Evolutionary conservation across 148 eudicot genomes (phyloP).

Genomic region (Heliamphora exappendiculata): DNA sequence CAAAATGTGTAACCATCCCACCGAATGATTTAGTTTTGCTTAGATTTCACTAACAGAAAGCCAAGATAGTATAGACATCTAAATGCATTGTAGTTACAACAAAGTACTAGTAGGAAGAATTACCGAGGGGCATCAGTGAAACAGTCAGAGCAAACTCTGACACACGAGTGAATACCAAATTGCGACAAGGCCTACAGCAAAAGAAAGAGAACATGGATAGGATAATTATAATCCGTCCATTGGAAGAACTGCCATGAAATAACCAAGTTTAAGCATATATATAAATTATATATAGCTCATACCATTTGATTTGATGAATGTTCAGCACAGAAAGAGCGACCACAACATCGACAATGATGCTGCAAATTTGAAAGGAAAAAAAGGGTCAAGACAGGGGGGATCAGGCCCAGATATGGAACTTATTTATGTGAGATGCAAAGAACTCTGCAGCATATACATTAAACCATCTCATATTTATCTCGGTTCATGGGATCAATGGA

Average conservation of each 20-base stretch:
- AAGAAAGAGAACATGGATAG: conserved; percentile 4
- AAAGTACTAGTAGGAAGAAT: conserved; percentile 5
- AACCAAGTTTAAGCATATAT: neutral
- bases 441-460: neutral
- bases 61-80: neutral
- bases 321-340: conserved; percentile 84
- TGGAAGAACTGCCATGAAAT: neutral
- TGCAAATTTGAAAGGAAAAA: conserved; percentile 24
- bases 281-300: conserved; percentile 14
- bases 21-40: neutral
- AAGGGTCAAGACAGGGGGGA: conserved; percentile 1
- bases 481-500: neutral
- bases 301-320: conserved; percentile 92
- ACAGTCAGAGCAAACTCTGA: conserved; percentile 93
- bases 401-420: neutral
- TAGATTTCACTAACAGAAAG: neutral
- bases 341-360: conserved; percentile 98
- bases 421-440: neutral
- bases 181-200: conserved; percentile 68
- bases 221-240: conserved; percentile 3
- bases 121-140: conserved; percentile 70
- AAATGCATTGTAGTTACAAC: neutral
- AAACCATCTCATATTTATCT: neutral
- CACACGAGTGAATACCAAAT: conserved; percentile 66
- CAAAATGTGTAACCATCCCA: neutral